Base-by-base conservation (phyloP, 805 yeast genomes). In the Candida sithepensis region DNA sequence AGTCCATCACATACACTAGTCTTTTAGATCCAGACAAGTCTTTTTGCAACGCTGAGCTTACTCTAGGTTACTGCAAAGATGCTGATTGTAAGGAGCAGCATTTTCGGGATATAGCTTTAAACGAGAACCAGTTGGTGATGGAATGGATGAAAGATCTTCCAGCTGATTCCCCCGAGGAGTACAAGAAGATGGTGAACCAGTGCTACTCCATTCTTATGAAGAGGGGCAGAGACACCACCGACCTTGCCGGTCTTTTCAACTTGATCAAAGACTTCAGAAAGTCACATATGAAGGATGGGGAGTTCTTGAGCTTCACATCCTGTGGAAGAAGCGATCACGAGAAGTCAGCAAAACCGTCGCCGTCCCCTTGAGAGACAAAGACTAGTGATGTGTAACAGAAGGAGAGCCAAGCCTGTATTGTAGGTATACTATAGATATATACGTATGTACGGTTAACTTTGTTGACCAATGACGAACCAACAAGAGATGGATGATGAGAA, bases 1-100 rank as follows among this genome's bases (percentile, higher is more conserved):
- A 43, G 18, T 57, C 60, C 4, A 28, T 41, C 19, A 53, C 56
- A 13, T 57, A 47, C 44, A 50, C 50, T 10, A 57, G 53, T 40
- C 41, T 21, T 6, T 49, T 53, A 12, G 51, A 53, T 37, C 48
- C 53, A 8, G 52, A 49, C n/a, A 32, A 20, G 20, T 39, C 41
- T 38, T 40, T 57, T 19, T 56, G 60, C 42, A 45, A 51, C 13
- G 22, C 34, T 42, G 60, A 56, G 41, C n/a, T 53, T 16, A 21
- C 44, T 14, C 43, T 43, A 19, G 58, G 56, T 4, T 7, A 20
- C 14, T 56, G 60, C 39, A 21, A 28, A 16, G 34, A 42, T n/a
- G 42, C 28, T 5, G 42, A 36, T 21, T 56, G 59, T 24, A 23
- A 26, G 10, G 44, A 37, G 14, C 60, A 56, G 40, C 60, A 56